Evolutionary conservation across 495 filamentous ascomycete species (phyloP).

Genomic region (Podospora comata): DNA sequence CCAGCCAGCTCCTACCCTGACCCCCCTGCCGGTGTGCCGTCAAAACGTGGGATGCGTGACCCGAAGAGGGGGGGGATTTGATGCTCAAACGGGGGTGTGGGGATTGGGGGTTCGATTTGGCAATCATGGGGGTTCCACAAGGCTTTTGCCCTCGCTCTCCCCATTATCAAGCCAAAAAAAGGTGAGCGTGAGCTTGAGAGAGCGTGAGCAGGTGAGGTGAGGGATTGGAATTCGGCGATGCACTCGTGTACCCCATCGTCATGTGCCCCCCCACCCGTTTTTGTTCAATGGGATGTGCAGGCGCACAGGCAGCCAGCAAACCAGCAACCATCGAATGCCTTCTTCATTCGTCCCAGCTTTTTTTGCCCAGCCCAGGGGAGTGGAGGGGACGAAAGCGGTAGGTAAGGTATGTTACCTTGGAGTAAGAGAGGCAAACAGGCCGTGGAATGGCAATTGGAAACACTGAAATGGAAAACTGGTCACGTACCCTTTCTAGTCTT

Average conservation of each 20-base stretch:
- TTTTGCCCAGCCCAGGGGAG: not conserved
- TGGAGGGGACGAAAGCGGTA: constrained; percentile 11
- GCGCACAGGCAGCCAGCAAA: not conserved
- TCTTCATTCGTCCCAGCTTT: constrained; percentile 1
- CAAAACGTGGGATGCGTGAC: constrained; percentile 35
- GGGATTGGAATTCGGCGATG: constrained; percentile 6
- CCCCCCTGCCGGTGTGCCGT: constrained; percentile 21
- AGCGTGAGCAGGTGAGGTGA: not conserved
- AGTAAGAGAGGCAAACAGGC: constrained; percentile 11
- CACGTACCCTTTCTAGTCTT: not conserved
- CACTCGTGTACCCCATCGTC: constrained; percentile 9
- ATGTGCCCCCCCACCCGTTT: not conserved
- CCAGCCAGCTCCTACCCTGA: constrained; percentile 17
- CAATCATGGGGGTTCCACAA: constrained; percentile 17
- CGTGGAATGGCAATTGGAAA: not conserved
- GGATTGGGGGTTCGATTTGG: constrained; percentile 16
- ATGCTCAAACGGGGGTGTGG: constrained; percentile 25
- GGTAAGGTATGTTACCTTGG: constrained; percentile 11
- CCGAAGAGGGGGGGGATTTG: constrained; percentile 23
- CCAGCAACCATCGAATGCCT: not conserved
- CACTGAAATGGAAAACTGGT: not conserved
- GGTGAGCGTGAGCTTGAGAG: not conserved
- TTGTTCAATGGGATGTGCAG: constrained; percentile 15
- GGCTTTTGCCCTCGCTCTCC: not conserved
- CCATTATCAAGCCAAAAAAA: not conserved